Percentiles rank a stretch among this genome's conserved stretches.
phyloP scores from a whole-genome alignment of 192 early-diverging fungal genomes.

The Backusella westeae region DNA sequence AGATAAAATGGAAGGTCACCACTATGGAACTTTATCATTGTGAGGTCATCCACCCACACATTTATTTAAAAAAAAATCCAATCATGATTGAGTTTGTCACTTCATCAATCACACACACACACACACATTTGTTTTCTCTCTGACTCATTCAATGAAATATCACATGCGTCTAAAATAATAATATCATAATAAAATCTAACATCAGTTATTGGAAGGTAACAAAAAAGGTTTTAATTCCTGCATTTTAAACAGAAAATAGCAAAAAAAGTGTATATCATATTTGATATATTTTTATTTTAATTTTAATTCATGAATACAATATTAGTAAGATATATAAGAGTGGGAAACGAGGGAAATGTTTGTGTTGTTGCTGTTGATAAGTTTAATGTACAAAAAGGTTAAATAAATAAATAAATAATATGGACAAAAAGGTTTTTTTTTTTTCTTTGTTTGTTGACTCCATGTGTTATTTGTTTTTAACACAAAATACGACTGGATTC shows the following conservation, averaged over 20 bases:
- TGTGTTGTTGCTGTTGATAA: neutral
- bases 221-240: neutral
- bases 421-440: conserved; percentile 2
- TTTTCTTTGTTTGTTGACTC: conserved; percentile 4
- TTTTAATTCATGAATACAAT: conserved; percentile 5
- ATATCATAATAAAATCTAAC: neutral
- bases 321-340: neutral
- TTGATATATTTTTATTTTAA: neutral
- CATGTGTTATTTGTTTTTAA: neutral
- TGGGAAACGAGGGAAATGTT: neutral
- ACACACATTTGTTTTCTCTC: neutral
- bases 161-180: neutral
- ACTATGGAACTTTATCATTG: neutral
- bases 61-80: neutral
- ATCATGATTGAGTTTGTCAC: neutral
- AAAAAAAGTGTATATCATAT: neutral
- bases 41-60: neutral
- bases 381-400: neutral
- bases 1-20: neutral
- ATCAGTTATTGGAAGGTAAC: neutral
- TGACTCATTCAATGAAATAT: neutral
- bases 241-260: neutral
- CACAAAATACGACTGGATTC: conserved; percentile 9
- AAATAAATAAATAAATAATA: conserved; percentile 8
- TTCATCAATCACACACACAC: neutral